Percentiles rank a stretch among this genome's conserved stretches.
phyloP scores from a whole-genome alignment of 768 basidiomycete species.

The Collybia nuda region DNA sequence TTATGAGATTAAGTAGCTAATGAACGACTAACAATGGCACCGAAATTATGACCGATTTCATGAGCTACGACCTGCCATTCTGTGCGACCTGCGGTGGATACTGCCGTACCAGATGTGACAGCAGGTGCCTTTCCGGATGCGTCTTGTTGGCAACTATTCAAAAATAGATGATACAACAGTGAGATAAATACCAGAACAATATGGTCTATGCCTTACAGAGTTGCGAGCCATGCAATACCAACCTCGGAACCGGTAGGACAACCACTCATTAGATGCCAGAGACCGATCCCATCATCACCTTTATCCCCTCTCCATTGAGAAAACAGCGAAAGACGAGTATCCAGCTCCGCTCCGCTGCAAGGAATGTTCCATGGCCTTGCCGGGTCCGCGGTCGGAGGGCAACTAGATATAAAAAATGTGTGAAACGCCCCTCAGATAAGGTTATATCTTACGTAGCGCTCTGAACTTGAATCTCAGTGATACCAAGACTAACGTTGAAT shows the following conservation, averaged over 20 bases:
- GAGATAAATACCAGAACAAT: neutral
- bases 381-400: slow-evolving; percentile 55
- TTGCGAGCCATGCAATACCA: slow-evolving; percentile 88
- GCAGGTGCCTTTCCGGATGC: slow-evolving; percentile 44
- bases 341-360: slow-evolving; percentile 59
- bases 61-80: slow-evolving; percentile 87
- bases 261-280: slow-evolving; percentile 89
- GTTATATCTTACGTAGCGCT: slow-evolving; percentile 40
- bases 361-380: slow-evolving; percentile 73
- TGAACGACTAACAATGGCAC: slow-evolving; percentile 68
- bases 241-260: slow-evolving; percentile 81
- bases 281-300: slow-evolving; percentile 70
- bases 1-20: neutral
- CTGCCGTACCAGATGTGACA: slow-evolving; percentile 76
- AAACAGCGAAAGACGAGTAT: slow-evolving; percentile 74
- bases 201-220: slow-evolving; percentile 45
- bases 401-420: slow-evolving; percentile 35
- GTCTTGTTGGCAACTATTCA: slow-evolving; percentile 52
- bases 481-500: slow-evolving; percentile 85
- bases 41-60: slow-evolving; percentile 87
- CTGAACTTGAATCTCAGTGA: slow-evolving; percentile 77
- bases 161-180: neutral
- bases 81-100: slow-evolving; percentile 71
- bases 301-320: slow-evolving; percentile 79
- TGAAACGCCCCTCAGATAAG: neutral